Evolutionary conservation across 2,329 filamentous ascomycete genomes (phyloP).

Genomic region (Chlorencoelia australis): DNA sequence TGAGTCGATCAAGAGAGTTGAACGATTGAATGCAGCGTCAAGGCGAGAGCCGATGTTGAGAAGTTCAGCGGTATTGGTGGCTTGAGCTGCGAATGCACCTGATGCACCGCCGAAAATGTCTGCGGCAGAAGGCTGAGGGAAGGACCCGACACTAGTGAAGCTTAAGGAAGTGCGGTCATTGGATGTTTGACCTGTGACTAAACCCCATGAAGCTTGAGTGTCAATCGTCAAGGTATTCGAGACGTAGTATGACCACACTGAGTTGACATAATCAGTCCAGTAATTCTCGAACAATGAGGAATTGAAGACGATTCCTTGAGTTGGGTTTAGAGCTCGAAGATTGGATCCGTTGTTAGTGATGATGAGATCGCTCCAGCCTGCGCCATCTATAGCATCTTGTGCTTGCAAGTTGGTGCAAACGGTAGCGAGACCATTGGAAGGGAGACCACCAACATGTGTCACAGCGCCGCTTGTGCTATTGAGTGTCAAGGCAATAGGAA

Average conservation of each 20-base stretch:
- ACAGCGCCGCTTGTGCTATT: conserved; percentile 31
- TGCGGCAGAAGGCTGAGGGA: conserved; percentile 43
- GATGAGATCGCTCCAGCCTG: conserved; percentile 48
- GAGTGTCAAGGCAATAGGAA: conserved; percentile 48
- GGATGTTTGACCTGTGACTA: conserved; percentile 34
- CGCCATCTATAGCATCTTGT: conserved; percentile 45
- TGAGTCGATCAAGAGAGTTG: conserved; percentile 48
- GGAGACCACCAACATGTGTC: conserved; percentile 45
- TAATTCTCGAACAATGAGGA: conserved; percentile 32
- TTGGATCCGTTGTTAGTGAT: conserved; percentile 21
- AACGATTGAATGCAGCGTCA: conserved; percentile 65
- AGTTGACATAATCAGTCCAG: conserved; percentile 36
- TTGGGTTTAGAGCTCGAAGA: conserved; percentile 35
- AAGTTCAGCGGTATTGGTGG: conserved; percentile 27
- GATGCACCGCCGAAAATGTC: conserved; percentile 59
- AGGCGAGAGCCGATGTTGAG: conserved; percentile 63
- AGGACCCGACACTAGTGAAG: conserved; percentile 35
- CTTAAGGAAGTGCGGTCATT: conserved; percentile 25
- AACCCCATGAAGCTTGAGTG: conserved; percentile 52
- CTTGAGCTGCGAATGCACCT: conserved; percentile 41
- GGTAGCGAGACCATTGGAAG: conserved; percentile 41
- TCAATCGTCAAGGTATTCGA: conserved; percentile 43
- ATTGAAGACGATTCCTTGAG: conserved; percentile 28
- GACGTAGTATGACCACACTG: conserved; percentile 33
- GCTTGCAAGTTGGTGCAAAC: conserved; percentile 43